Conservation (phyloP, 2,329 filamentous ascomycete species). For the Xylariales sp. region DNA sequence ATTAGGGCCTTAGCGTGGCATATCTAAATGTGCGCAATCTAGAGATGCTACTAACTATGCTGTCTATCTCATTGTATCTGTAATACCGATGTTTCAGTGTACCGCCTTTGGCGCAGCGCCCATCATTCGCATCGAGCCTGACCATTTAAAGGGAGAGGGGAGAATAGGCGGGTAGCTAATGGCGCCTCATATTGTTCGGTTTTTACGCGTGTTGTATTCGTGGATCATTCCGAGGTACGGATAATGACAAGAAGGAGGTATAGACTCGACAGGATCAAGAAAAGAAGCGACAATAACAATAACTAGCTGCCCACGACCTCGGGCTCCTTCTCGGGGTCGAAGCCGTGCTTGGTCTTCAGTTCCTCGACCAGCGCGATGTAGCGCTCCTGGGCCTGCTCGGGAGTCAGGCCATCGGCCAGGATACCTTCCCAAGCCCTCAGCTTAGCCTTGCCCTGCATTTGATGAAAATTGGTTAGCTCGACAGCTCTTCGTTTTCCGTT, state of each 20-base stretch:
- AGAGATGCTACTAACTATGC: constrained; percentile 15
- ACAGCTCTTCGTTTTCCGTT: not conserved
- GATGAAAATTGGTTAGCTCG: constrained; percentile 12
- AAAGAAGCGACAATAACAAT: constrained; percentile 32
- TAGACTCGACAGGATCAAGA: constrained; percentile 16
- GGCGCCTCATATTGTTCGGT: not conserved
- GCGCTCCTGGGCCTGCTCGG: constrained; percentile 76
- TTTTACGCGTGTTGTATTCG: not conserved
- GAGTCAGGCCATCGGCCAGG: constrained; percentile 70
- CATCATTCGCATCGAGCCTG: not conserved
- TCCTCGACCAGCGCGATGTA: constrained; percentile 80
- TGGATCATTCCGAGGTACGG: not conserved
- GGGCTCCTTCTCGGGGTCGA: constrained; percentile 71
- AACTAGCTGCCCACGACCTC: constrained; percentile 60
- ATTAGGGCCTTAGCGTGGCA: not conserved
- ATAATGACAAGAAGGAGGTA: constrained; percentile 15
- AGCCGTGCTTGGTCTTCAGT: constrained; percentile 77
- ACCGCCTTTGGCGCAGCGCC: not conserved
- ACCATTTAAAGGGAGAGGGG: not conserved
- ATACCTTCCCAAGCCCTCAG: constrained; percentile 79
- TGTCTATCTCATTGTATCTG: constrained; percentile 11
- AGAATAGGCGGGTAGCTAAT: not conserved
- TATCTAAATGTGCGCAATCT: constrained; percentile 5
- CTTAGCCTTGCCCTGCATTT: constrained; percentile 79
- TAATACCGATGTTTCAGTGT: not conserved